A percentile compares a stretch with the other conserved stretches of the same genome.
phyloP scores from a whole-genome alignment of 495 filamentous ascomycete genomes.

The Usnea hakonensis region DNA sequence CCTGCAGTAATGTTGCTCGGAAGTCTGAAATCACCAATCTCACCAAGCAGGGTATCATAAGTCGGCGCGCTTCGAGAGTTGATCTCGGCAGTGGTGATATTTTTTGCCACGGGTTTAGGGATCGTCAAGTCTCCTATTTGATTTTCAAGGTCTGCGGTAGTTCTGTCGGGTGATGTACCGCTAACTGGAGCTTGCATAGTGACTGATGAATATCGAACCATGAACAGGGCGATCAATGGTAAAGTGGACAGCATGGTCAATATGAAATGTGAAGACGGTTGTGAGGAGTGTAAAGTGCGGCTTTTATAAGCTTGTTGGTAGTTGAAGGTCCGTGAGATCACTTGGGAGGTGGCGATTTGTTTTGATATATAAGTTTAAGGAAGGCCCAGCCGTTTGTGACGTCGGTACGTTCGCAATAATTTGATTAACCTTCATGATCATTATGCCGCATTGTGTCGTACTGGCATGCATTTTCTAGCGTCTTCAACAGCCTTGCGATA shows the following conservation, averaged over 20 bases:
- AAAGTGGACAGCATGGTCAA: neutral
- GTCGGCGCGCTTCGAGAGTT: neutral
- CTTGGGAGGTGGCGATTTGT: neutral
- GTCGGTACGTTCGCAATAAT: neutral
- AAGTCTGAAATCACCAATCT: conserved; percentile 3
- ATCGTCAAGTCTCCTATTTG: neutral
- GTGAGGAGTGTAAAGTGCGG: neutral
- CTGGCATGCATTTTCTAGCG: neutral
- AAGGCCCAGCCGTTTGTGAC: neutral
- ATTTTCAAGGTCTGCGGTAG: neutral
- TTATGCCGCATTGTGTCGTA: neutral
- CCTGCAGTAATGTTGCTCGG: conserved; percentile 1
- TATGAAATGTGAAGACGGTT: neutral
- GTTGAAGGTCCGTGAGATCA: neutral
- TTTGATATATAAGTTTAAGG: neutral
- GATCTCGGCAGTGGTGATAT: neutral
- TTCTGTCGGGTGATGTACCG: neutral
- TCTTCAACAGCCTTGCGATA: neutral
- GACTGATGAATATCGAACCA: neutral
- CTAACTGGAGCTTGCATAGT: neutral
- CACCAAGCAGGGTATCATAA: neutral
- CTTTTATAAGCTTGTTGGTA: neutral
- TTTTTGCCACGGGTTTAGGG: neutral
- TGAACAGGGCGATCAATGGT: conserved; percentile 1
- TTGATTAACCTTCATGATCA: neutral